These are phyloP conservation scores for Nemophila menziesii DNA, from an alignment of 257 asterid genomes.

Conservation along the genomic window DNA sequence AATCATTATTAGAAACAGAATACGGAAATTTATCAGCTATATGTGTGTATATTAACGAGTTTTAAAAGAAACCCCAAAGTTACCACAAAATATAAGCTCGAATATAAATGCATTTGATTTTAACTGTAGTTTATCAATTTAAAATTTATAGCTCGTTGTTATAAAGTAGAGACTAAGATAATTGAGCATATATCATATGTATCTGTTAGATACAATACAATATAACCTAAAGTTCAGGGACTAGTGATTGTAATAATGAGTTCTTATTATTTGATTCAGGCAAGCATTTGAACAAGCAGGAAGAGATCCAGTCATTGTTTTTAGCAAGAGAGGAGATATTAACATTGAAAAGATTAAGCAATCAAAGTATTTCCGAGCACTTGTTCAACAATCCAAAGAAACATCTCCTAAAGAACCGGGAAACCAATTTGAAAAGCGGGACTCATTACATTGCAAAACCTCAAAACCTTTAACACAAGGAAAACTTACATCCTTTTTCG, in stretches of 20 bases:
- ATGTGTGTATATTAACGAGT: too few species aligned
- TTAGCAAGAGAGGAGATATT: slow-evolving; percentile 45
- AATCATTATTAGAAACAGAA: too few species aligned
- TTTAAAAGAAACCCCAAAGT: too few species aligned
- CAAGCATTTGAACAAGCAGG: slow-evolving; percentile 94
- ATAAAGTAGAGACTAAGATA: too few species aligned
- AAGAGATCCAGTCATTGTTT: slow-evolving; percentile 45
- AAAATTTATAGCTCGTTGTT: too few species aligned
- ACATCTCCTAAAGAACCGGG: slow-evolving; percentile 24
- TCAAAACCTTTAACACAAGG: slow-evolving; percentile 45
- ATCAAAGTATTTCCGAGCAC: slow-evolving; percentile 55
- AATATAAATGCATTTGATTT: too few species aligned
- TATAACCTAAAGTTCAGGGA: too few species aligned
- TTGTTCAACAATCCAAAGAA: slow-evolving; percentile 34
- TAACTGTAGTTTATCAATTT: too few species aligned
- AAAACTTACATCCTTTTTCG: slow-evolving; percentile 50
- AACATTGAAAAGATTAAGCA: slow-evolving; percentile 55
- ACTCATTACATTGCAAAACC: slow-evolving; percentile 21
- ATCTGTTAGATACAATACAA: too few species aligned
- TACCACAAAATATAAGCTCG: too few species aligned
- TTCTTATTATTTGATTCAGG: slow-evolving; percentile 25
- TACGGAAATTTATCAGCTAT: too few species aligned
- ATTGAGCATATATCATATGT: background rate
- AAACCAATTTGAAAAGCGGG: slow-evolving; percentile 33
- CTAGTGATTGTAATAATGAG: too few species aligned